Evolutionary conservation across 2,329 filamentous ascomycete genomes (phyloP).

Genomic region (Aspergillus tanneri): DNA sequence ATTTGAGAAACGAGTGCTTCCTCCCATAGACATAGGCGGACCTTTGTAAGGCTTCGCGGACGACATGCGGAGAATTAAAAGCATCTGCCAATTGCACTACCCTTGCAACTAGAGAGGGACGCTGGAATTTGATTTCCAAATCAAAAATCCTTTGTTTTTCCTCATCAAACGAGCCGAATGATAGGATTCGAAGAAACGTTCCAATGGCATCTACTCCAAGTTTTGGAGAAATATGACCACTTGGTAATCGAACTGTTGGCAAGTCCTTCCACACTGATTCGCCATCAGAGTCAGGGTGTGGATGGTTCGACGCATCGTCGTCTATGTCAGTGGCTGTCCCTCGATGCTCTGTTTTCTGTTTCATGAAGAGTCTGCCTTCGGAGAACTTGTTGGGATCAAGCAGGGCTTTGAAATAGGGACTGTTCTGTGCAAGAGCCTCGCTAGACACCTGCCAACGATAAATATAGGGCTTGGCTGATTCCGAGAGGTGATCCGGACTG

Average conservation of each 20-base stretch:
- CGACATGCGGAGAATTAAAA: constrained; percentile 34
- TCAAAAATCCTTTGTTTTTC: constrained; percentile 21
- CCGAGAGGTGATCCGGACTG: constrained; percentile 9
- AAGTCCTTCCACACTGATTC: constrained; percentile 9
- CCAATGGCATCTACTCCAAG: constrained; percentile 35
- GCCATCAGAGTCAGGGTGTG: constrained; percentile 3
- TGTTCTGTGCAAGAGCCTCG: constrained; percentile 31
- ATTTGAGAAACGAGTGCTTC: constrained; percentile 25
- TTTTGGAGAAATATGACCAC: constrained; percentile 25
- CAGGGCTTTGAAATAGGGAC: constrained; percentile 42
- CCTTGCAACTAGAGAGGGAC: constrained; percentile 33
- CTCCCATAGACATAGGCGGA: constrained; percentile 32
- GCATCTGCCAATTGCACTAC: constrained; percentile 35
- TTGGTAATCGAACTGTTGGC: constrained; percentile 31
- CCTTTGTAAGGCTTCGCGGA: constrained; percentile 24
- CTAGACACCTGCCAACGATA: constrained; percentile 38
- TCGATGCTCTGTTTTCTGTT: constrained; percentile 23
- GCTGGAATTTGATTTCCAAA: constrained; percentile 26
- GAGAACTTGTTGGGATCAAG: constrained; percentile 45
- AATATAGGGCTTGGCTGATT: constrained; percentile 4
- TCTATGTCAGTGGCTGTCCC: background rate
- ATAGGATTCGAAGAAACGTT: constrained; percentile 34
- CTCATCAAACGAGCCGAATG: constrained; percentile 27
- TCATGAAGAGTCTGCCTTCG: constrained; percentile 38
- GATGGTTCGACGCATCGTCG: background rate